phyloP scores from a whole-genome alignment of 129 eudicot genomes.

The Artemisia tridentata region DNA sequence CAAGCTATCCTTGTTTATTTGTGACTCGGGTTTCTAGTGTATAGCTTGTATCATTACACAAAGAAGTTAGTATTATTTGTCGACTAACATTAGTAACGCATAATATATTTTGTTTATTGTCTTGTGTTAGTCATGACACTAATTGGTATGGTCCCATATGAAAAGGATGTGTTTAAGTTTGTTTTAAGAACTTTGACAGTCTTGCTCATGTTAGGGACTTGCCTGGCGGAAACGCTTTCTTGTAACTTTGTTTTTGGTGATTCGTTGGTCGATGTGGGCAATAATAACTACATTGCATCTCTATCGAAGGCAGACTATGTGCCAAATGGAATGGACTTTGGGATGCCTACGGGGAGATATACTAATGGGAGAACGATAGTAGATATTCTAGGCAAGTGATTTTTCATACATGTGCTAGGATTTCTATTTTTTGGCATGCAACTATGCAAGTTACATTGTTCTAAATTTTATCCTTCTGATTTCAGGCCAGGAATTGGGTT shows the following conservation, averaged over 20 bases:
- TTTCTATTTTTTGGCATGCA: too few species aligned
- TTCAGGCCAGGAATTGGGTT: conserved; percentile 63
- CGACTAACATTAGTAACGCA: neutral
- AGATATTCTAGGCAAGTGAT: conserved; percentile 70
- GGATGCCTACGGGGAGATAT: conserved; percentile 77
- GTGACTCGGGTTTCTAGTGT: too few species aligned
- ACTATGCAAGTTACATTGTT: too few species aligned
- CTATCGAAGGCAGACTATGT: conserved; percentile 70
- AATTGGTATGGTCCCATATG: neutral
- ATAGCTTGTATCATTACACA: too few species aligned
- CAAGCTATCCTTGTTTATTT: too few species aligned
- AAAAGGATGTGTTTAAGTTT: conserved; percentile 11
- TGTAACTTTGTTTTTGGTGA: conserved; percentile 84
- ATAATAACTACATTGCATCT: conserved; percentile 74
- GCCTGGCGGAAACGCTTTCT: conserved; percentile 36
- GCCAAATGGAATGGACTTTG: conserved; percentile 91
- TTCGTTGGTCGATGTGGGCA: conserved; percentile 86
- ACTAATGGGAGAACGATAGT: conserved; percentile 84
- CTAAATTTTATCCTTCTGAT: neutral
- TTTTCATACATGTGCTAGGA: neutral
- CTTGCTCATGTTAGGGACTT: conserved; percentile 25
- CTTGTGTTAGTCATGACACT: conserved; percentile 8
- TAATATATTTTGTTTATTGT: neutral
- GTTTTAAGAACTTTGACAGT: conserved; percentile 21
- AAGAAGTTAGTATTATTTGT: neutral